Evolutionary conservation across 768 basidiomycete species (phyloP).

Genomic region (Podaxis carcinomalis): DNA sequence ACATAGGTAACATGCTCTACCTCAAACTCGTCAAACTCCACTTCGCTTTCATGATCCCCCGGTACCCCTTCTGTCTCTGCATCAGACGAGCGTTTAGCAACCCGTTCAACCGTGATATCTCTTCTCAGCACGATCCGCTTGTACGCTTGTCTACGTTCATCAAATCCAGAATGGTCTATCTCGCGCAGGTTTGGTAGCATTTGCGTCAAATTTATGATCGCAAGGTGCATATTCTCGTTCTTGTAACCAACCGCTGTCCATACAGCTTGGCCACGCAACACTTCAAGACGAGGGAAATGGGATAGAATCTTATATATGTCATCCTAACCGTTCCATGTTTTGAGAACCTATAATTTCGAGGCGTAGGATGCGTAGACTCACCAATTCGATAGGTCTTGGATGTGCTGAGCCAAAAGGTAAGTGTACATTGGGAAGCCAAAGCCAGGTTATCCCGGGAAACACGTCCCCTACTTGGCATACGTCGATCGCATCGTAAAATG

Average conservation of each 20-base stretch:
- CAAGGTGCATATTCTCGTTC: slow-evolving; percentile 35
- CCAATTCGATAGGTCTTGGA: slow-evolving; percentile 23
- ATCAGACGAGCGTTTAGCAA: background rate
- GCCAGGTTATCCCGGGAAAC: slow-evolving; percentile 37
- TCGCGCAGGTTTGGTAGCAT: slow-evolving; percentile 37
- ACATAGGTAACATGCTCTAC: slow-evolving; percentile 30
- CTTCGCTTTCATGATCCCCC: slow-evolving; percentile 8
- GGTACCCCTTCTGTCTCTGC: background rate
- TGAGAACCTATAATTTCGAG: background rate
- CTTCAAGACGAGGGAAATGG: slow-evolving; percentile 36
- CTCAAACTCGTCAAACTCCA: slow-evolving; percentile 11
- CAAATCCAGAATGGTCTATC: slow-evolving; percentile 35
- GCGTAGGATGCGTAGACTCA: slow-evolving; percentile 13
- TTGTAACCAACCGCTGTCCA: slow-evolving; percentile 36
- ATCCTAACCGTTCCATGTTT: slow-evolving; percentile 21
- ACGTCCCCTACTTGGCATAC: slow-evolving; percentile 29
- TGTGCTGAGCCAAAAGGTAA: slow-evolving; percentile 17
- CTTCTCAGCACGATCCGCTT: slow-evolving; percentile 36
- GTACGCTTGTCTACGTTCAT: slow-evolving; percentile 26
- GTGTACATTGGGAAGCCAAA: slow-evolving; percentile 30
- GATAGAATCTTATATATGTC: slow-evolving; percentile 37
- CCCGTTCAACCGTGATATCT: slow-evolving; percentile 11
- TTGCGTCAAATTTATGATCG: slow-evolving; percentile 34
- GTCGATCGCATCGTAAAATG: slow-evolving; percentile 23
- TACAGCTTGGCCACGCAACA: slow-evolving; percentile 37